Evolutionary conservation across 768 basidiomycete genomes (phyloP), one percentile per base, ranked within the genome.

Genomic region (Podaxis carcinomalis): DNA sequence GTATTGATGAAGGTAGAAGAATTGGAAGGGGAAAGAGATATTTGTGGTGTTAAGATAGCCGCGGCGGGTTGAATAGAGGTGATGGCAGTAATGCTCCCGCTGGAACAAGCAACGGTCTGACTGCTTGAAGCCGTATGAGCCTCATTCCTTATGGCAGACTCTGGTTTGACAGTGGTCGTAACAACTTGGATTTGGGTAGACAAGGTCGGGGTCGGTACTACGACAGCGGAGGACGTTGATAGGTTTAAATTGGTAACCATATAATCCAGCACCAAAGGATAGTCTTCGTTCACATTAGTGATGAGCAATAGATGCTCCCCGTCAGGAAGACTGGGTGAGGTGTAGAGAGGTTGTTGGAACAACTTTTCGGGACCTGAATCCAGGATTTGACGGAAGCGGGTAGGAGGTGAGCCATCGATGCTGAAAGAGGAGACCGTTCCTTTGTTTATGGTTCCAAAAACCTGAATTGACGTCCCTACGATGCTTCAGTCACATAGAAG

Each of bases 261-360:
- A 27, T 62, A 59, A 3, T 62, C 66, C 23, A 61, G 49, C 5
- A 57, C 56, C 1, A 65, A 39, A 4, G 42, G 42, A 19, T 44
- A 19, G 42, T 37, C 4, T 1, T 25, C 55, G 14, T 46, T 42
- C 52, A 54, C 7, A 16, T 65, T 40, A 62, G 67, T 68, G 25
- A 69, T 61, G 25, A 65, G 61, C 21, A 69, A 59, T 10, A 66
- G 67, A 50, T 69, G 68, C 13, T 62, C 13, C 9, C 65, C 67
- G 11, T 61, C 66, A 1, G 57, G 10, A 10, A 69, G 61, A 4
- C 53, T 32, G 7, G 67, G 58, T 16, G 67, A 68, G n/a, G 51
- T 42, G 42, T 61, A 69, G 46, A 62, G 64, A 19, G 25, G 51
- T 50, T 62, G 57, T 13, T 56, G 58, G 54, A 64, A 67, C 46